A percentile compares a stretch with the other conserved stretches of the same genome.
Evolutionary conservation across 2,329 filamentous ascomycete genomes (phyloP).

Genomic region (Aureobasidium sp.): DNA sequence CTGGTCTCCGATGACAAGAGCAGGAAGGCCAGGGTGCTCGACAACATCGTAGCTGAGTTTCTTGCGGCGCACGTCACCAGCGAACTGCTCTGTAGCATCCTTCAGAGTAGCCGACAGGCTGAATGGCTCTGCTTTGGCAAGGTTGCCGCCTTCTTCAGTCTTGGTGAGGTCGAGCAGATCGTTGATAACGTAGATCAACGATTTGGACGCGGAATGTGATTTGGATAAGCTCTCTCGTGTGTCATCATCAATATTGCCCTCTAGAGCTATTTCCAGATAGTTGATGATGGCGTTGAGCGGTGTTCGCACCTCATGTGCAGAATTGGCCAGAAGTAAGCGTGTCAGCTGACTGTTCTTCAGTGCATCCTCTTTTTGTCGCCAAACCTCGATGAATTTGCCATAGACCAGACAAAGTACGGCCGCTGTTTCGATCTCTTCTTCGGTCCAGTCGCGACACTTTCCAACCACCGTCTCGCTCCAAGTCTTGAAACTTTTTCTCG

Average conservation of each 20-base stretch:
- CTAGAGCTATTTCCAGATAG: conserved; percentile 90
- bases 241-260: conserved; percentile 81
- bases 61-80: conserved; percentile 79
- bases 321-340: conserved; percentile 82
- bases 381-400: conserved; percentile 91
- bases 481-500: conserved; percentile 79
- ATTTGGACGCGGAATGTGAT: conserved; percentile 93
- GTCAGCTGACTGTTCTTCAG: conserved; percentile 86
- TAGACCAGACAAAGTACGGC: conserved; percentile 91
- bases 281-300: conserved; percentile 96
- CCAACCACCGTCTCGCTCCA: conserved; percentile 87
- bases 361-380: conserved; percentile 90
- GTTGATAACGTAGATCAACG: conserved; percentile 94
- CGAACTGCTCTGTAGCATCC: conserved; percentile 83
- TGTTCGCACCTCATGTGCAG: conserved; percentile 91
- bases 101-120: conserved; percentile 74
- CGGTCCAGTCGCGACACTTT: conserved; percentile 88
- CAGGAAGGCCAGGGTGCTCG: conserved; percentile 74
- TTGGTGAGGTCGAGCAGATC: conserved; percentile 91
- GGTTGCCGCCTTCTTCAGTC: conserved; percentile 80
- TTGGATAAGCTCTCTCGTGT: conserved; percentile 86
- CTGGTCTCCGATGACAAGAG: conserved; percentile 79
- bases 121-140: conserved; percentile 85
- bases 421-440: conserved; percentile 90
- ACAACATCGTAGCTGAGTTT: conserved; percentile 74